A percentile compares a stretch with the other conserved stretches of the same genome.
phyloP scores from a whole-genome alignment of 768 basidiomycete species.

The Leccinum variicolor region DNA sequence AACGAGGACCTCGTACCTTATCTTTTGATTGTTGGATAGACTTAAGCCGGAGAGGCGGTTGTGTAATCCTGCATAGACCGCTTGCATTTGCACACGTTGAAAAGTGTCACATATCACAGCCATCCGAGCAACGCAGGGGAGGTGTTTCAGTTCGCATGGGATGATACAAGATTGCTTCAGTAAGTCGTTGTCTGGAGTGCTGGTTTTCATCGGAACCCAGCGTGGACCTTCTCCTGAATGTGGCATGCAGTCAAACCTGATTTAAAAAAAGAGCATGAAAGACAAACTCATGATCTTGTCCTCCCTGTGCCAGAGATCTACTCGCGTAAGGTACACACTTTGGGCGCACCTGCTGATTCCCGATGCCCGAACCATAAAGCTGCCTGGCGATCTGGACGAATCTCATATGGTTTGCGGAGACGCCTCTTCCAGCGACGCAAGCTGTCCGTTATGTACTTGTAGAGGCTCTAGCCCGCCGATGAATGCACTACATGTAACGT shows the following conservation, averaged over 20 bases:
- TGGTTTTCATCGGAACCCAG: background rate
- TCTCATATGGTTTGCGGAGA: background rate
- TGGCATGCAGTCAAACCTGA: background rate
- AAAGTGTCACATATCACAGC: background rate
- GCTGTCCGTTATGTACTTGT: background rate
- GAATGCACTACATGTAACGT: background rate
- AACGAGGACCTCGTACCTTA: conserved; percentile 1
- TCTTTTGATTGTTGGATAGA: background rate
- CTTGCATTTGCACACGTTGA: background rate
- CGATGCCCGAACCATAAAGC: background rate
- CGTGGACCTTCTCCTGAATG: background rate
- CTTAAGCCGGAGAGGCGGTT: background rate
- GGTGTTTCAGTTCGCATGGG: background rate
- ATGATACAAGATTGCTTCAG: background rate
- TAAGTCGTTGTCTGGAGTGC: background rate
- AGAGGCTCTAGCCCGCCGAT: background rate
- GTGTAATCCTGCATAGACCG: background rate
- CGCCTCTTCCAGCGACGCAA: no score
- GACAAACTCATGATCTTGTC: background rate
- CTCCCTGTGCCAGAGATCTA: background rate
- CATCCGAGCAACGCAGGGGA: background rate
- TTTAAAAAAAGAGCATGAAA: background rate
- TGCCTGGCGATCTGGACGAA: background rate
- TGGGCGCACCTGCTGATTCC: background rate
- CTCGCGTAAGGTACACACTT: background rate